Conservation (phyloP, 805 yeast genomes). For the Candida ovalis region DNA sequence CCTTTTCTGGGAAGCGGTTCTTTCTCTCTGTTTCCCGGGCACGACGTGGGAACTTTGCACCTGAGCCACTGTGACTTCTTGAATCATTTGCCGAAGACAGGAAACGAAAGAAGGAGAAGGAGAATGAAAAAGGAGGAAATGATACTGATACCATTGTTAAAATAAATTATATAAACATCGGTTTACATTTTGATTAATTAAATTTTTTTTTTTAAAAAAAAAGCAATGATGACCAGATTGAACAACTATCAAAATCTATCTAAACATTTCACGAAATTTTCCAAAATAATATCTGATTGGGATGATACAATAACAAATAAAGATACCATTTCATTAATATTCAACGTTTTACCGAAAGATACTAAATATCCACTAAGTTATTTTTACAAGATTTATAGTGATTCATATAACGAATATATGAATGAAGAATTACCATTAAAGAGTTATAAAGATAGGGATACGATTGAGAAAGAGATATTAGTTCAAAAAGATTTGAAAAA, state of each 20-base stretch:
- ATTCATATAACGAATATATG: slow-evolving; percentile 33
- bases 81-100: too few relatives aligned
- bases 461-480: slow-evolving; percentile 38
- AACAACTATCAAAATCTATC: slow-evolving; percentile 14
- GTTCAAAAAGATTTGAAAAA: slow-evolving; percentile 43
- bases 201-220: not conserved
- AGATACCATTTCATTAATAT: slow-evolving; percentile 54
- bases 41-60: too few relatives aligned
- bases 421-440: slow-evolving; percentile 14
- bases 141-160: too few relatives aligned
- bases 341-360: slow-evolving; percentile 42
- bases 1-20: not conserved
- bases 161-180: too few relatives aligned
- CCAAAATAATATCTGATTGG: slow-evolving; percentile 50
- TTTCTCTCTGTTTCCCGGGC: too few relatives aligned
- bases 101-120: not conserved
- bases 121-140: too few relatives aligned
- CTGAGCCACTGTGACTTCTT: too few relatives aligned
- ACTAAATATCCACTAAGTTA: slow-evolving; percentile 37
- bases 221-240: slow-evolving; percentile 13
- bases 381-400: slow-evolving; percentile 41
- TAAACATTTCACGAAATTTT: slow-evolving; percentile 8
- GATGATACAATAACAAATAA: slow-evolving; percentile 58
- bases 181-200: too few relatives aligned
- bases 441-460: slow-evolving; percentile 29